phyloP scores from a whole-genome alignment of 176 grass and related monocot genomes.

The Puccinellia tenuiflora region DNA sequence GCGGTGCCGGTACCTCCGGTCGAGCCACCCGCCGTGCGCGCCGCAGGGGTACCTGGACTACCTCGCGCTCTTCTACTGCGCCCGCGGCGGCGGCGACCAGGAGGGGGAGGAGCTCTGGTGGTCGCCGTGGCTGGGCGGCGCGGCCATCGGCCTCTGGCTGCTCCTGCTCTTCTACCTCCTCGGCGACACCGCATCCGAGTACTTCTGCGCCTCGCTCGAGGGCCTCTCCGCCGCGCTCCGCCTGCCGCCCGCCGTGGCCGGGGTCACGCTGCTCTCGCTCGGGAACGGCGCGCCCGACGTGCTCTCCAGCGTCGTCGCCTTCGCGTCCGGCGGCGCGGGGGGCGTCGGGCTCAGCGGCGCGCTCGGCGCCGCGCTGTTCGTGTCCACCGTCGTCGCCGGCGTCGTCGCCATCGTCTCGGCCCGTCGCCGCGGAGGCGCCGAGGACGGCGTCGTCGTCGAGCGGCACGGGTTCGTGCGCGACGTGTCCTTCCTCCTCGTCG shows the following conservation, averaged over 20 bases:
- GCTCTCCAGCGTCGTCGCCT: conserved; percentile 74
- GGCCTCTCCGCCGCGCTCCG: conserved; percentile 47
- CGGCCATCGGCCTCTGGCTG: no score
- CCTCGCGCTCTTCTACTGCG: no score
- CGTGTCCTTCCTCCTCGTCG: conserved; percentile 59
- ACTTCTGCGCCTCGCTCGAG: conserved; percentile 67
- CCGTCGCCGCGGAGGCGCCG: no score
- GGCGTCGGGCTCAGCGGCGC: no score
- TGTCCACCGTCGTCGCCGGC: no score
- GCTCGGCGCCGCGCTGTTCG: no score
- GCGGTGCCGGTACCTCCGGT: conserved; percentile 43
- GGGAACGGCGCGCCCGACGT: conserved; percentile 86
- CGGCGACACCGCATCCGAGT: conserved; percentile 70
- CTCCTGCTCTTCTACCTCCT: conserved; percentile 86
- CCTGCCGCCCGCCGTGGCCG: conserved; percentile 62
- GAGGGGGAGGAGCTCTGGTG: no score
- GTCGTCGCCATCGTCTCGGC: no score
- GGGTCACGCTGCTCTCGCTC: conserved; percentile 68
- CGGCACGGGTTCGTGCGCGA: no score
- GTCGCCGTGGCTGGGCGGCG: no score
- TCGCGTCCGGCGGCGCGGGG: conserved; percentile 34
- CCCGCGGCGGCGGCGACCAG: no score
- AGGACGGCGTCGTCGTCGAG: no score
- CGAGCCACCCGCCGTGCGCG: conserved; percentile 32
- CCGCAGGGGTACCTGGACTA: conserved; percentile 52